Base-by-base conservation (phyloP, 2,329 filamentous ascomycete genomes). In the Ophiostoma pallidulum region DNA sequence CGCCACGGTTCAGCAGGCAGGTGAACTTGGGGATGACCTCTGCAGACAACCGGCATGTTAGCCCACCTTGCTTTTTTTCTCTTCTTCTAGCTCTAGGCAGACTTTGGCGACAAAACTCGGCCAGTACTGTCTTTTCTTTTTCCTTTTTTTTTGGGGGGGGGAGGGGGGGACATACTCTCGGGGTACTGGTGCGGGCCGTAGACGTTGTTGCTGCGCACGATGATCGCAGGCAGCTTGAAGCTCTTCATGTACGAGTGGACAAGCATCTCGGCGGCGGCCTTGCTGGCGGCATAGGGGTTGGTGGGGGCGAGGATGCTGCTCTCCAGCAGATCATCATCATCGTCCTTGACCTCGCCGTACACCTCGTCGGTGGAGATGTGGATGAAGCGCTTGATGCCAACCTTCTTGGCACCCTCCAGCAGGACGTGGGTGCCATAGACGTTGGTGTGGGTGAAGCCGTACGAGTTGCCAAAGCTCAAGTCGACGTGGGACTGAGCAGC, bases 401-500 rank as follows among this genome's bases (percentile, higher is more conserved):
- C 74, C 61, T 83, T 82, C 62, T 84, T 83, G 42, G 84, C 81
- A 58, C 82, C 82, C 64, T 92, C 86, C 8, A 91, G 69, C 50
- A 91, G 72, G 32, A 88, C 83, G 62, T 91, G 85, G n/a, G 86
- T 91, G 38, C 86, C 86, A 54, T 86, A 83, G 13, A 90, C 86
- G 56, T 91, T 92, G 49, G 82, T 89, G 56, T 82, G 80, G 0
- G 84, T 90, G 65, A 91, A 91, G 45, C 79, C 75, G 62, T 87
- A 87, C 9, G 84, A 87, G 66, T 91, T 88, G 43, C 83, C 83
- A 58, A 92, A 92, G 60, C 82, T 87, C 57, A 88, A 65, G 58
- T 91, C 85, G 43, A 92, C 86, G 60, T 91, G 86, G 8, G 84
- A 87, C 65, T 89, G 83, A n/a, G 86, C 86, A 3, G 86, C 86